Evolutionary conservation across 2,329 filamentous ascomycete genomes (phyloP).

Genomic region (Trichoderma sp.): DNA sequence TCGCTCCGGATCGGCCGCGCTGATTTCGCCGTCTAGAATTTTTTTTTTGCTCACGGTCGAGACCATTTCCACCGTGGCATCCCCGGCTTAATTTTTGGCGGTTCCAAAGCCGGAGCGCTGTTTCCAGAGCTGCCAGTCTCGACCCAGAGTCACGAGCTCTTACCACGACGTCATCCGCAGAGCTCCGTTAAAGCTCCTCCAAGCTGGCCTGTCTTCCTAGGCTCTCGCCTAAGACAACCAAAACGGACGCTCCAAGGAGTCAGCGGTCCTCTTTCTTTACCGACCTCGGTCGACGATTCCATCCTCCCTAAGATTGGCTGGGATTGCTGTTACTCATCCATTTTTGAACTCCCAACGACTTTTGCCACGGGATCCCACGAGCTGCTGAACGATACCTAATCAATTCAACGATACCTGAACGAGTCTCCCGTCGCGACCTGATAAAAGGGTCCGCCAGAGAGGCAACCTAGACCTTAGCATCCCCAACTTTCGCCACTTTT

Average conservation of each 20-base stretch:
- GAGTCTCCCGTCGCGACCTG: constrained; percentile 6
- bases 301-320: constrained; percentile 49
- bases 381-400: not conserved
- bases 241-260: constrained; percentile 51
- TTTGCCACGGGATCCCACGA: constrained; percentile 1
- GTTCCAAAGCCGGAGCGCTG: constrained; percentile 15
- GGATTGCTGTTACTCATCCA: constrained; percentile 5
- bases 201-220: constrained; percentile 24
- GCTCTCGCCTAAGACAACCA: constrained; percentile 39
- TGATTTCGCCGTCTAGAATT: constrained; percentile 16
- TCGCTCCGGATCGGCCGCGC: constrained; percentile 17
- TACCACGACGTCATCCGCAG: constrained; percentile 25
- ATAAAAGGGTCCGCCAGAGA: constrained; percentile 25
- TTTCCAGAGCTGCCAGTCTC: constrained; percentile 21
- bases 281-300: constrained; percentile 50
- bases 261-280: constrained; percentile 48
- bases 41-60: not conserved
- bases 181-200: constrained; percentile 26
- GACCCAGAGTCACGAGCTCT: constrained; percentile 21
- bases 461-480: constrained; percentile 20
- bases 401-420: not conserved
- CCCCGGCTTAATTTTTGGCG: constrained; percentile 20
- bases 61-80: constrained; percentile 19
- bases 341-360: not conserved
- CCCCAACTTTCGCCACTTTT: constrained; percentile 25